phyloP scores from a whole-genome alignment of 2,329 filamentous ascomycete genomes.

The Fusarium sp. region DNA sequence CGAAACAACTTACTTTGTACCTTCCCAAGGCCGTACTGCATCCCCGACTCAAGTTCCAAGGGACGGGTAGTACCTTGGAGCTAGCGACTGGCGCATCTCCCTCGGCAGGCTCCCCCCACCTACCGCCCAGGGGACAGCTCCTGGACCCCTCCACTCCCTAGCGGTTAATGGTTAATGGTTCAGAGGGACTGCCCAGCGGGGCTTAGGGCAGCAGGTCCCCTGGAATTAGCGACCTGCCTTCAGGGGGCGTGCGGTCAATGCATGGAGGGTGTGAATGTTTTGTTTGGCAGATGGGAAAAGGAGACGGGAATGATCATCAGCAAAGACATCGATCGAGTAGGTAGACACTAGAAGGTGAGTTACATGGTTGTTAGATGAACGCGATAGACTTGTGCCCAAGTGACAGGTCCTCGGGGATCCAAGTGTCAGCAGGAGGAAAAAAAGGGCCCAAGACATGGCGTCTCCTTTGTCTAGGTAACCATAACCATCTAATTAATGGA shows the following conservation, averaged over 20 bases:
- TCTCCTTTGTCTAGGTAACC: neutral
- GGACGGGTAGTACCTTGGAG: slow-evolving; percentile 14
- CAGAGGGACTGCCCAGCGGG: slow-evolving; percentile 2
- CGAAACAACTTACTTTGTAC: neutral
- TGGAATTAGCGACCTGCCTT: slow-evolving; percentile 5
- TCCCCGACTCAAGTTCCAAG: slow-evolving; percentile 10
- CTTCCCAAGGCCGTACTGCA: neutral
- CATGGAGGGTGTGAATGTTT: neutral
- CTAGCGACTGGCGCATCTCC: slow-evolving; percentile 8
- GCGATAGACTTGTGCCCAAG: neutral
- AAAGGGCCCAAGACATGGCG: neutral
- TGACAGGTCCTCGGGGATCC: neutral
- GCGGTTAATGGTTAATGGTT: neutral
- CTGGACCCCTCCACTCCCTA: neutral
- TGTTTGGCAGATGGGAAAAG: neutral
- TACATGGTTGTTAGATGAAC: neutral
- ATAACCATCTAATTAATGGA: neutral
- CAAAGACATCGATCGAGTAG: neutral
- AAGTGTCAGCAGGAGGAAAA: neutral
- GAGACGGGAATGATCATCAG: neutral
- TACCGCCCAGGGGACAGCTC: neutral
- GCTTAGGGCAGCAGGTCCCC: slow-evolving; percentile 10
- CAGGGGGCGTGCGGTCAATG: neutral
- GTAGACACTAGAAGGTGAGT: neutral
- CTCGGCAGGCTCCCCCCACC: neutral